These are phyloP conservation scores for Cyclotella kingstonii DNA, from an alignment of 108 stramenopile genomes.

Conservation along the genomic window DNA sequence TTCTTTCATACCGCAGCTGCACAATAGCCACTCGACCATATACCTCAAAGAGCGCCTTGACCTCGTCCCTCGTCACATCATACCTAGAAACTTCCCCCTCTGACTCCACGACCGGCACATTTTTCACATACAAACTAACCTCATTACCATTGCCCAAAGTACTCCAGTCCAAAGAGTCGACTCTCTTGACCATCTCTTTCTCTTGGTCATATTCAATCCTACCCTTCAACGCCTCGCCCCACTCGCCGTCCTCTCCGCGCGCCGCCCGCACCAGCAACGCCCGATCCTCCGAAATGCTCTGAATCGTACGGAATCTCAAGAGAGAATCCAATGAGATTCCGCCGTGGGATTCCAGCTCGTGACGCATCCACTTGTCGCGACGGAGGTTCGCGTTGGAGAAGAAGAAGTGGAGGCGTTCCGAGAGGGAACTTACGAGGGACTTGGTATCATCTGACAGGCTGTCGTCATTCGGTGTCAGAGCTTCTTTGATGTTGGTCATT, in stretches of 20 bases:
- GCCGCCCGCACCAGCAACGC: slow-evolving; percentile 63
- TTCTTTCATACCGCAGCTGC: slow-evolving; percentile 49
- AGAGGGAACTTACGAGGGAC: slow-evolving; percentile 26
- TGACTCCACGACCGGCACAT: slow-evolving; percentile 57
- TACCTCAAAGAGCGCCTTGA: slow-evolving; percentile 61
- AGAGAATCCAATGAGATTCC: slow-evolving; percentile 58
- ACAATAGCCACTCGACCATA: slow-evolving; percentile 77
- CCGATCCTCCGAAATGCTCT: slow-evolving; percentile 50
- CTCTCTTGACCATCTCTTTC: slow-evolving; percentile 53
- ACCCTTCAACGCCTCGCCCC: slow-evolving; percentile 18
- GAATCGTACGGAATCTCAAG: slow-evolving; percentile 79
- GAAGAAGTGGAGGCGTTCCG: slow-evolving; percentile 84
- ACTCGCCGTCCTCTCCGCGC: slow-evolving; percentile 11
- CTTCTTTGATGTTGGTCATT: background rate
- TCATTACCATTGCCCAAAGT: slow-evolving; percentile 69
- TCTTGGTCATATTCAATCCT: slow-evolving; percentile 53
- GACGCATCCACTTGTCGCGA: slow-evolving; percentile 80
- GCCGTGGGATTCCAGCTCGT: slow-evolving; percentile 46
- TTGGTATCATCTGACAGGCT: background rate
- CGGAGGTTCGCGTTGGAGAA: slow-evolving; percentile 88
- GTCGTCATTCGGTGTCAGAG: background rate
- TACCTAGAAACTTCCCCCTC: slow-evolving; percentile 49
- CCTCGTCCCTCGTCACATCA: slow-evolving; percentile 63
- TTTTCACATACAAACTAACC: slow-evolving; percentile 60
- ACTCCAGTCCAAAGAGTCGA: slow-evolving; percentile 64